Evolutionary conservation across 345 rosid genomes (phyloP).

Genomic region (Raphanus raphanistrum): DNA sequence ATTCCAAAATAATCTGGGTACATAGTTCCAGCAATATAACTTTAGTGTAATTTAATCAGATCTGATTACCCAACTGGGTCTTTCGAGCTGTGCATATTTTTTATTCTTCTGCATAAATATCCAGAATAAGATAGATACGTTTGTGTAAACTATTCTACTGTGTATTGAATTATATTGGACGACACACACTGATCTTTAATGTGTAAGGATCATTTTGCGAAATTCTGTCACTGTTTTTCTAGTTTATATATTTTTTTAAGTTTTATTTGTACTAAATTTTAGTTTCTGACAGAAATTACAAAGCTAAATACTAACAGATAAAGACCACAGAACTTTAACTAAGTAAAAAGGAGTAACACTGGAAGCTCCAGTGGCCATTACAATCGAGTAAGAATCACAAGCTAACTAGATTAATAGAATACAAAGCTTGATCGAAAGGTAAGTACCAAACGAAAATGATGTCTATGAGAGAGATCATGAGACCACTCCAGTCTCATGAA

Average conservation of each 20-base stretch:
- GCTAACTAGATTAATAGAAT: neutral
- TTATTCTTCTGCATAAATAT: slow-evolving; percentile 23
- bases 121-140: slow-evolving; percentile 9
- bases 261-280: neutral
- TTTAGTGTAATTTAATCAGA: slow-evolving; percentile 22
- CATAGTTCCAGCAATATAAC: slow-evolving; percentile 21
- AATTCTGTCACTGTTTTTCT: neutral
- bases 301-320: too few relatives aligned
- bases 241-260: neutral
- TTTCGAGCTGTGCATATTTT: slow-evolving; percentile 33
- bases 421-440: neutral
- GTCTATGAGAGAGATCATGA: neutral
- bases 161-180: neutral
- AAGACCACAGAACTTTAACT: neutral
- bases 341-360: neutral
- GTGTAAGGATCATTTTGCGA: neutral
- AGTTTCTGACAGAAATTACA: neutral
- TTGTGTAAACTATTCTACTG: slow-evolving; percentile 12
- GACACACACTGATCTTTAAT: slow-evolving; percentile 1
- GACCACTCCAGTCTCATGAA: too few relatives aligned
- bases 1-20: slow-evolving; percentile 1
- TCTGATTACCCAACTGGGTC: slow-evolving; percentile 30
- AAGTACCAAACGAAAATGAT: neutral
- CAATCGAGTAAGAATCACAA: neutral
- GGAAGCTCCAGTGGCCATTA: neutral